These are phyloP conservation scores for Botryotinia calthae DNA, from an alignment of 2,329 filamentous ascomycete species.

Conservation along the genomic window DNA sequence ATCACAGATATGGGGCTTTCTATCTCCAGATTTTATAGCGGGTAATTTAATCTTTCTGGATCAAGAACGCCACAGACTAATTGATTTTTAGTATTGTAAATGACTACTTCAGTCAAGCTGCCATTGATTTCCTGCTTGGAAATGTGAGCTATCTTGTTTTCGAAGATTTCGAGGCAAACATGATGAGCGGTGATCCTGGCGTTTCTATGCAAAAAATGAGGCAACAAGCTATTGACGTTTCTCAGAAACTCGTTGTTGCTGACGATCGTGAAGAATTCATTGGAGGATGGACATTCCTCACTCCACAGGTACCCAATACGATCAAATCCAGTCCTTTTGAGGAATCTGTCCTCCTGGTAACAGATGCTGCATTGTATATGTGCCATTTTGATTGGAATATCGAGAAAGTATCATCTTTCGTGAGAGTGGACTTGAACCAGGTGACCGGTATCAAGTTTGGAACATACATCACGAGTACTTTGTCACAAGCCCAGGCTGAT, in stretches of 20 bases:
- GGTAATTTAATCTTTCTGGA: slow-evolving; percentile 46
- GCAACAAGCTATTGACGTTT: slow-evolving; percentile 86
- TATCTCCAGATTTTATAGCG: slow-evolving; percentile 70
- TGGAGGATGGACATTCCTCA: slow-evolving; percentile 84
- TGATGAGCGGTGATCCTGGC: slow-evolving; percentile 90
- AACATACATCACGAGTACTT: slow-evolving; percentile 85
- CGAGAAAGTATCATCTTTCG: slow-evolving; percentile 91
- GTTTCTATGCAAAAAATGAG: slow-evolving; percentile 81
- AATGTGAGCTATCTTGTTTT: slow-evolving; percentile 84
- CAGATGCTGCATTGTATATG: slow-evolving; percentile 79
- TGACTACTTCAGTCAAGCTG: slow-evolving; percentile 93
- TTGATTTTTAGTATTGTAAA: slow-evolving; percentile 74
- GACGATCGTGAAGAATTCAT: slow-evolving; percentile 82
- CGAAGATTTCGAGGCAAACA: slow-evolving; percentile 88
- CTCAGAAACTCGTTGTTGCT: slow-evolving; percentile 79
- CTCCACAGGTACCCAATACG: slow-evolving; percentile 69
- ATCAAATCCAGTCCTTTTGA: slow-evolving; percentile 72
- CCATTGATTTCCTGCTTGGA: slow-evolving; percentile 90
- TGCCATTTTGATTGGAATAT: slow-evolving; percentile 93
- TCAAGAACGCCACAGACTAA: slow-evolving; percentile 15
- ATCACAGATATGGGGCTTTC: slow-evolving; percentile 89
- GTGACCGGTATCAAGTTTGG: slow-evolving; percentile 73
- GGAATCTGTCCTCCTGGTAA: slow-evolving; percentile 84
- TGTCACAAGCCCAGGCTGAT: slow-evolving; percentile 74
- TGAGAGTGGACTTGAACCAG: slow-evolving; percentile 75